These are phyloP conservation scores for Guadua angustifolia DNA, from an alignment of 176 grass and related monocot genomes.

Conservation along the genomic window DNA sequence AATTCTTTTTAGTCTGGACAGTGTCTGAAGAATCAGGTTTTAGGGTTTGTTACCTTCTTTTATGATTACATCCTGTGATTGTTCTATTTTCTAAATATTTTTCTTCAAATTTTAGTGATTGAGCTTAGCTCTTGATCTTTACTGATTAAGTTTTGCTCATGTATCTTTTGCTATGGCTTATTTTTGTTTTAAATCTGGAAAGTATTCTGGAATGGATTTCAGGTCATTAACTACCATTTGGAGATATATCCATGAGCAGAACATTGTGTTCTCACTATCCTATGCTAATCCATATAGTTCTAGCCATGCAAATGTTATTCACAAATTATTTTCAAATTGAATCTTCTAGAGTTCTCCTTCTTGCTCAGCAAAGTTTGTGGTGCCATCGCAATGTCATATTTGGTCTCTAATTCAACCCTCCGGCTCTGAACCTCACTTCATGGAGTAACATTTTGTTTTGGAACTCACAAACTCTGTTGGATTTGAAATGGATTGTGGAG, in stretches of 20 bases:
- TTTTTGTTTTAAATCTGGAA: neutral
- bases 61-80: neutral
- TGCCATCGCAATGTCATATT: neutral
- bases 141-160: constrained; percentile 11
- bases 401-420: neutral
- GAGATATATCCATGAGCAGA: neutral
- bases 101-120: constrained; percentile 1
- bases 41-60: neutral
- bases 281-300: neutral
- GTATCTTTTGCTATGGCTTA: neutral
- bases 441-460: neutral
- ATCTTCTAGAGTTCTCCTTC: neutral
- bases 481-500: neutral
- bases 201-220: neutral
- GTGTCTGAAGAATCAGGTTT: neutral
- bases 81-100: neutral
- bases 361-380: neutral
- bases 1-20: neutral
- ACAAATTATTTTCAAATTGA: neutral
- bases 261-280: neutral
- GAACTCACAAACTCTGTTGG: neutral
- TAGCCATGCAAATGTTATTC: neutral
- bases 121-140: neutral
- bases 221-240: neutral
- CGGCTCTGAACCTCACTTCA: neutral